Conservation (phyloP, 2,329 filamentous ascomycete genomes). For the Stachybotrys chartarum region DNA sequence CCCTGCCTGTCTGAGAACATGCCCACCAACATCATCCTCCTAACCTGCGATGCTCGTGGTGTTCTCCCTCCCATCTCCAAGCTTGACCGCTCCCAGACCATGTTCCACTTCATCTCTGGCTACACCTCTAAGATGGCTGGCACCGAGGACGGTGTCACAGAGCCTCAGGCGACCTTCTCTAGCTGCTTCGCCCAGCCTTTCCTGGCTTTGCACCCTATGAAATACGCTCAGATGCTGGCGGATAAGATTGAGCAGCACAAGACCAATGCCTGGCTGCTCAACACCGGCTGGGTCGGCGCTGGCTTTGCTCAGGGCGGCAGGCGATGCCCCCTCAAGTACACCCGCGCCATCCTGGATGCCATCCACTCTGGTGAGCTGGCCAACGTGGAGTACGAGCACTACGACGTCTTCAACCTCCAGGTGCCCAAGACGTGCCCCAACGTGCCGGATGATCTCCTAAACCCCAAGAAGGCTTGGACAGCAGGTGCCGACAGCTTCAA, state of each 20-base stretch:
- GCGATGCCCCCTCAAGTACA: conserved; percentile 98
- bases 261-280: conserved; percentile 95
- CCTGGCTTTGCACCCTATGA: conserved; percentile 97
- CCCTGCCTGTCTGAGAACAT: conserved; percentile 83
- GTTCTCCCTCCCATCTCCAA: conserved; percentile 97
- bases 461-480: conserved; percentile 91
- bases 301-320: conserved; percentile 87
- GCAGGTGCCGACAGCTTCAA: conserved; percentile 75
- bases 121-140: conserved; percentile 99
- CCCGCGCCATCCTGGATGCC: conserved; percentile 92
- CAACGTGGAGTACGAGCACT: conserved; percentile 87
- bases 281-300: conserved; percentile 95
- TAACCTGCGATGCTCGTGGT: conserved; percentile 96
- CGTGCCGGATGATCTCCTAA: conserved; percentile 87
- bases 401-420: conserved; percentile 92
- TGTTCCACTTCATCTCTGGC: conserved; percentile 99
- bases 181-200: conserved; percentile 99
- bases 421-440: conserved; percentile 88
- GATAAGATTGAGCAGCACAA: conserved; percentile 96
- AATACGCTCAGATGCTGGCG: conserved; percentile 96
- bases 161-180: conserved; percentile 97
- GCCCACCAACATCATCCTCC: conserved; percentile 94
- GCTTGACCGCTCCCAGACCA: conserved; percentile 88
- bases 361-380: conserved; percentile 97
- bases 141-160: conserved; percentile 92